Base-by-base conservation (phyloP, 2,329 filamentous ascomycete genomes). In the Coleophoma eucalyptorum region DNA sequence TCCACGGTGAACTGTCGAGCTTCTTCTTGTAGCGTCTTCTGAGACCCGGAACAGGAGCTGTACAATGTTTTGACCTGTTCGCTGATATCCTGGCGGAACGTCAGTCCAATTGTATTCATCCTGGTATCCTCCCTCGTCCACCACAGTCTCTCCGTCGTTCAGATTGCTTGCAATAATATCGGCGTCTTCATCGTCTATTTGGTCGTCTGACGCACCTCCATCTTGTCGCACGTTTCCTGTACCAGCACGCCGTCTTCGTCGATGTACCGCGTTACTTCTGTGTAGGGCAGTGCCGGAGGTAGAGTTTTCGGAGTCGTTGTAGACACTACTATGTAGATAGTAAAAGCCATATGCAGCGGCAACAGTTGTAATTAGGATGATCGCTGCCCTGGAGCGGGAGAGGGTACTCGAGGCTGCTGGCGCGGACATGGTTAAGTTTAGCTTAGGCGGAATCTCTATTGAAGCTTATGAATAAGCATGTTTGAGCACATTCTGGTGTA, bases 41-140 rank as follows among this genome's bases (percentile, higher is more conserved):
- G 92, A 95, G 43, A 97, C 95, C 52, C 92, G 83, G 65, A 96
- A 97, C 1, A 97, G 77, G 2, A 97, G 76, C 55, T 85, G 89
- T 43, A 95, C 86, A 45, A 96, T 84, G 53, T 91, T 92, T 62
- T 94, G 89, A 6, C 89, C 89, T 33, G 56, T 63, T 73, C 79
- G 51, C 76, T 50, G 72, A 67, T 50, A 68, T 65, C 48, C 65
- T 65, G 50, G 61, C 55, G 35, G 67, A 10, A 49, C 37, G 31
- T 58, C 52, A 13, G 54, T 50, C 50, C 56, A 62, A 12, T 21
- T 43, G 21, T 55, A 59, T 32, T 62, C 61, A 18, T 62, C 62
- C 31, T 60, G 55, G 41, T 53, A 58, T n/a, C 43, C 49, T 15
- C 53, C 44, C 18, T 64, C 63, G 47, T 65, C 63, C 41, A 65